These are phyloP conservation scores for Mucuna pruriens DNA, from an alignment of 306 rosid genomes.

Conservation along the genomic window DNA sequence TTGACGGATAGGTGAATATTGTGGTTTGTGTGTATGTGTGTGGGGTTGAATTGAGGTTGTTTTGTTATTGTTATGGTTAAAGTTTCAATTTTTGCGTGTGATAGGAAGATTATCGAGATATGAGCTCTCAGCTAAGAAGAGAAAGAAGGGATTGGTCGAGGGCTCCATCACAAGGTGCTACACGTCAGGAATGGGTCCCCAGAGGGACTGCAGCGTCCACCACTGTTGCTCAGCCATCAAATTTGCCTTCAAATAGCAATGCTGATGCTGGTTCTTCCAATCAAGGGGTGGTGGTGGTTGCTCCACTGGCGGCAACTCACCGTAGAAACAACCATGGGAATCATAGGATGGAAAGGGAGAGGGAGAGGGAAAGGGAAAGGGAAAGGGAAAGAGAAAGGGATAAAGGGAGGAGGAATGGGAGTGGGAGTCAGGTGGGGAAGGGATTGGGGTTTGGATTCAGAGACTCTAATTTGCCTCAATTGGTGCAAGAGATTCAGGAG, in stretches of 20 bases:
- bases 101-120: slow-evolving; percentile 38
- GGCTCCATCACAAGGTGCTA: slow-evolving; percentile 44
- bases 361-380: slow-evolving; percentile 53
- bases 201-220: slow-evolving; percentile 50
- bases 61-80: neutral
- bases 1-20: neutral
- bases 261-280: slow-evolving; percentile 34
- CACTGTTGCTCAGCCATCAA: slow-evolving; percentile 20
- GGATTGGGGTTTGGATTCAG: slow-evolving; percentile 33
- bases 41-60: slow-evolving; percentile 4
- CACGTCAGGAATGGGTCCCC: slow-evolving; percentile 74
- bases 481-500: slow-evolving; percentile 93
- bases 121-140: slow-evolving; percentile 55
- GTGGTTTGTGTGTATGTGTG: neutral
- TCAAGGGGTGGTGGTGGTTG: neutral
- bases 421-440: slow-evolving; percentile 48
- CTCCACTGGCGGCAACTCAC: slow-evolving; percentile 7
- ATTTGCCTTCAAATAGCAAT: neutral
- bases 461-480: slow-evolving; percentile 73
- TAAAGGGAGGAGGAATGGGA: slow-evolving; percentile 46
- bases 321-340: slow-evolving; percentile 34
- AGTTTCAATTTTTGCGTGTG: slow-evolving; percentile 32
- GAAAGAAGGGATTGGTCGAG: slow-evolving; percentile 70
- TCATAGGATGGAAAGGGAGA: neutral
- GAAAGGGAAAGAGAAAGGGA: slow-evolving; percentile 49